Evolutionary conservation across 768 basidiomycete genomes (phyloP), one percentile per base, ranked within the genome.

Genomic region (Pulveroboletus ravenelii): DNA sequence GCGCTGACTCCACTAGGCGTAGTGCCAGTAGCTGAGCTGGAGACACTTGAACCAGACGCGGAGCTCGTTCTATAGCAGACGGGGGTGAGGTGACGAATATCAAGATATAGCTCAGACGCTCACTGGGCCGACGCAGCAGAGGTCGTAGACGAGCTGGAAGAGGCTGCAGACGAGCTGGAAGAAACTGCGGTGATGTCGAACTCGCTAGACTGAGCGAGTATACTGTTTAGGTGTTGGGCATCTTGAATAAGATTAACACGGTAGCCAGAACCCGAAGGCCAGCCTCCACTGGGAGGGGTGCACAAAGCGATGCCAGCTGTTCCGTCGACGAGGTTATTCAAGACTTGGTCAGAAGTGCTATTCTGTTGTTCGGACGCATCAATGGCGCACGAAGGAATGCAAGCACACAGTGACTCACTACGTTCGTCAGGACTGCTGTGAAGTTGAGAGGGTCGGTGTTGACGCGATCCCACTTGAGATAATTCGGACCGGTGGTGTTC

Each of bases 231-330:
- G 47, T 80, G 45, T 17, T 75, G 48, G 3, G 73, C 54, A 56
- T 78, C 74, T 57, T 72, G 59, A 53, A 84, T 80, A 25, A 93
- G 66, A 72, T 93, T 89, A 68, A 94, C 75, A 50, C 79, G 84
- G 78, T 79, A 93, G 32, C 67, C 72, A 31, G 56, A 48, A 49
- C 84, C 85, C n/a, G 65, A 41, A 12, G 82, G 81, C 82, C 85
- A 91, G 14, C 85, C 85, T 29, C 72, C 75, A 45, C 74, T 78
- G 5, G 85, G 83, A 18, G 84, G 72, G 62, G 70, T 75, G 47
- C 85, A 70, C 20, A 56, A 62, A 37, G 73, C 63, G 4, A 57
- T 61, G 13, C 69, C 69, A 0, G 66, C 55, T 14, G 68, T 73
- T 30, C 81, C 82, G 42, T 79, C 73, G 39, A 87, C 80, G 41